Base-by-base conservation (phyloP, 2,329 filamentous ascomycete species). In the Penicillium janthinellum region DNA sequence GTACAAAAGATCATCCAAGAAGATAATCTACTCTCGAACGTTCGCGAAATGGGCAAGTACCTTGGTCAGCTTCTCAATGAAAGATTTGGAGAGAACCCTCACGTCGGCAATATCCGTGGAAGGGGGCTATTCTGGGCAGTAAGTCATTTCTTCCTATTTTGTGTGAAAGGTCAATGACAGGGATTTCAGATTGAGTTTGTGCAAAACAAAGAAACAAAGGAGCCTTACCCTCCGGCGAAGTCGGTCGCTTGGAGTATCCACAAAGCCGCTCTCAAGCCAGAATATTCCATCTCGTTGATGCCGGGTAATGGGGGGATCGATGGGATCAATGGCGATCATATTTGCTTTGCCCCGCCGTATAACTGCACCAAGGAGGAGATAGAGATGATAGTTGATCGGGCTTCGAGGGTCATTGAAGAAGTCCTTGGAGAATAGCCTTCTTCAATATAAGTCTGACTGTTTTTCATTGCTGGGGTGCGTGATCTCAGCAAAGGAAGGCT, bases 51-150 rank as follows among this genome's bases (percentile, higher is more conserved):
- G 66, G 74, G 75, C 1, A 48, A 59, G 4, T 67, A 70, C n/a
- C 54, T 77, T 10, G 68, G 71, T 12, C 57, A 73, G 20, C 63
- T 79, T 25, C 70, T 86, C 42, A 72, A 76, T 35, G 71, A 79
- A 38, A 73, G 71, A 8, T 71, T 86, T 2, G 74, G 64, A 1
- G 58, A 64, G 1, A 78, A 83, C 61, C 73, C 74, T 6, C 69
- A 82, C 58, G 81, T 86, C 5, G 83, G 83, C 15, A 71, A 86
- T 62, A 81, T 86, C 47, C 78, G 84, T 25, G 84, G 84, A 15
- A 73, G 76, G 41, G 84, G 84, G 1, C 69, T 85, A 3, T 85
- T 86, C 66, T 82, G 81, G 79, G 83, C 79, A 7, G 81, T 83
- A 69, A 73, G 80, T 79, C 37, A 7, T 39, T 2, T n/a, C 8